Conservation (phyloP, 441 rosid species). For the Arabidopsis lyrata region DNA sequence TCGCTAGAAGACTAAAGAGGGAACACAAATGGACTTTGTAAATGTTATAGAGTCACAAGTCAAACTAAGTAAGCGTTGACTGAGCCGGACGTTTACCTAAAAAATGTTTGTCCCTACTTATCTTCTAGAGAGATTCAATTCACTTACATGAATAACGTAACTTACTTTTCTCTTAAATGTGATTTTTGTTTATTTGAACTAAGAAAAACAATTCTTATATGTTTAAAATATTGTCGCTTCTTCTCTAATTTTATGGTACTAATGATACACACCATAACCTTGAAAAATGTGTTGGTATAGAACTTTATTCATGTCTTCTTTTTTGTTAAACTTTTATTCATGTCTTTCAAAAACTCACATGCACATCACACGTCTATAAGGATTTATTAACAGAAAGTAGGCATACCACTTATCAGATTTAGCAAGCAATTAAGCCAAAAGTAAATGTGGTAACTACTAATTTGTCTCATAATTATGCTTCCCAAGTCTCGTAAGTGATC, state of each 20-base stretch:
- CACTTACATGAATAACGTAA: not conserved
- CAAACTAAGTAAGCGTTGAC: constrained; percentile 38
- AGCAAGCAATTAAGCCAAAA: not conserved
- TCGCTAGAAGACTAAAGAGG: not conserved
- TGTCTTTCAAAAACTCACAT: not conserved
- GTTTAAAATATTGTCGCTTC: not conserved
- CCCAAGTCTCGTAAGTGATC: not conserved
- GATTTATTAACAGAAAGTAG: not conserved
- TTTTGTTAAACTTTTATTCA: too few species aligned
- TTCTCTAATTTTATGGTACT: not conserved
- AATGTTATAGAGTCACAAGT: constrained; percentile 24
- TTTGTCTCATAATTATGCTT: not conserved
- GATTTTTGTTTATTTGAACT: too few species aligned
- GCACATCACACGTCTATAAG: not conserved
- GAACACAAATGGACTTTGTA: constrained; percentile 28
- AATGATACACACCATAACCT: too few species aligned
- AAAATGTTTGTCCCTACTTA: constrained; percentile 1
- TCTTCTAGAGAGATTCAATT: not conserved
- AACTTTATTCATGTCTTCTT: too few species aligned
- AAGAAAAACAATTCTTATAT: too few species aligned
- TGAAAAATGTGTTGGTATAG: too few species aligned
- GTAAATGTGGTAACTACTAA: not conserved
- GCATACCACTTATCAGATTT: not conserved
- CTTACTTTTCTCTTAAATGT: not conserved
- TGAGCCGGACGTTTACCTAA: constrained; percentile 27